Evolutionary conservation across 805 yeast genomes (phyloP).

Genomic region (Candida silvatica): DNA sequence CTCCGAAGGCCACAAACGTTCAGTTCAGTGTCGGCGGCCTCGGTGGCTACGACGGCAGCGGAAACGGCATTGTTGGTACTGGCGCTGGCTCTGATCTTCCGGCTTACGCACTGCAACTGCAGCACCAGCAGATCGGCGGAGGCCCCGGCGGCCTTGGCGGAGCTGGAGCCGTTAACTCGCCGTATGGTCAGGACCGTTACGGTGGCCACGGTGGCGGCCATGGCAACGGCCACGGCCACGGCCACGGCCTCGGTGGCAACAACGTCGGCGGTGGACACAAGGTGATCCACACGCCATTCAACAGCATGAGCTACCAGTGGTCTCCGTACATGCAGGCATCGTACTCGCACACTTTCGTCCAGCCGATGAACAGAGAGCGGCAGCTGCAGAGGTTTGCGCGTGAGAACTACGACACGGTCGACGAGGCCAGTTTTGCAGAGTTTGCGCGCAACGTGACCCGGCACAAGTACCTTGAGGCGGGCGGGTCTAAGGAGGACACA

Average conservation of each 20-base stretch:
- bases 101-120: not conserved
- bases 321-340: slow-evolving; percentile 24
- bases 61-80: not conserved
- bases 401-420: slow-evolving; percentile 23
- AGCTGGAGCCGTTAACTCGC: not conserved
- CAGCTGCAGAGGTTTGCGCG: slow-evolving; percentile 26
- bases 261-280: slow-evolving; percentile 13
- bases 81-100: not conserved
- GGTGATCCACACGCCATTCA: slow-evolving; percentile 25
- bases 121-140: not conserved
- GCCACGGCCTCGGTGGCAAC: not conserved
- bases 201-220: not conserved
- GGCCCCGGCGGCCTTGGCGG: not conserved
- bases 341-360: slow-evolving; percentile 24
- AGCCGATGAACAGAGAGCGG: slow-evolving; percentile 27
- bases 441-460: slow-evolving; percentile 12
- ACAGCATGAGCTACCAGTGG: slow-evolving; percentile 20
- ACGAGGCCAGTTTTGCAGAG: slow-evolving; percentile 23
- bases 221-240: too few relatives aligned
- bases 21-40: not conserved
- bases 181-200: not conserved
- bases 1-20: slow-evolving; percentile 1
- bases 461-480: slow-evolving; percentile 12
- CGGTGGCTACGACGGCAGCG: not conserved
- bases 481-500: slow-evolving; percentile 7